Base-by-base conservation (phyloP, 2,329 filamentous ascomycete species). In the Moelleriella libera region DNA sequence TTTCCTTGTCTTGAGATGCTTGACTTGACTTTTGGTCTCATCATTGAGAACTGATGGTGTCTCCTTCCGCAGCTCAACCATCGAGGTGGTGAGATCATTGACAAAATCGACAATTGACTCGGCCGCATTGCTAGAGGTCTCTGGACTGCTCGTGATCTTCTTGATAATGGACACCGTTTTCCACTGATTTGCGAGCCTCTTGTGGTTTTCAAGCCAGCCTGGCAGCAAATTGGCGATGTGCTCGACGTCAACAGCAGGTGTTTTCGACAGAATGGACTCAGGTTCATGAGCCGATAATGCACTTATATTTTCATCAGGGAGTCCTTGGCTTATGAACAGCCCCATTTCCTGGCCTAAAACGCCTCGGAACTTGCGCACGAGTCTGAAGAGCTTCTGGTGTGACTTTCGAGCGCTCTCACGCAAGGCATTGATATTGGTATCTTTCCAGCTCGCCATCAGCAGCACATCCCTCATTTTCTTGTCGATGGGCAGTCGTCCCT, bases 361-460 rank as follows among this genome's bases (percentile, higher is more conserved):
- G 14, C 74, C 74, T 41, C 92, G 80, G 66, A 95, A 98, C 66
- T 96, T 97, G 48, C 87, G 78, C 43, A 98, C 85, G 37, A 95
- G 72, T 55, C 86, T 86, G 68, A 95, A 95, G 2, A 98, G 75
- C 63, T 95, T 96, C 57, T 84, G 80, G 60, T 98, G 92, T 21
- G 89, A 96, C 50, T 83, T 83, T 56, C 84, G 83, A 1, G 92
- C 88, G 63, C 90, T 97, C 59, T 96, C 88, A 54, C 83, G 79
- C 12, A 98, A 69, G 1, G 88, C 86, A 44, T 83, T 83, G 51
- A 98, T 94, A 58, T 97, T 98, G 28, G 87, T 95, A 56, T 98
- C 92, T 62, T 94, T 96, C 94, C 94, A 98, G 63, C 88, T 96
- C 6, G 89, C 88, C 56, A 98, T 70, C 46, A 94, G 79, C 12